These are phyloP conservation scores for Calvatia gigantea DNA, from an alignment of 768 basidiomycete genomes.

Conservation along the genomic window DNA sequence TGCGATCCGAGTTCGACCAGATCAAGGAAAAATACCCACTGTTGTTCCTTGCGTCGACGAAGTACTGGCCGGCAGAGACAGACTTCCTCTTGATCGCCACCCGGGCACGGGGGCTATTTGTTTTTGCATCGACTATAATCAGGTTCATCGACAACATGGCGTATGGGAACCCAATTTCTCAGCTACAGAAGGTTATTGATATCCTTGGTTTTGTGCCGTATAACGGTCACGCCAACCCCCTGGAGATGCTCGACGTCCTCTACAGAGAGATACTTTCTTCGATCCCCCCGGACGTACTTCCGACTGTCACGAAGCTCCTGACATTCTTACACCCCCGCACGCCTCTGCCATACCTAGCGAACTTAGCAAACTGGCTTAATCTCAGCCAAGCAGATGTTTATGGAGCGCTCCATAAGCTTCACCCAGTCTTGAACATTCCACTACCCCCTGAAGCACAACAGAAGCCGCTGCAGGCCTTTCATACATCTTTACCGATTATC, in stretches of 20 bases:
- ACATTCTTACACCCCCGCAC: neutral
- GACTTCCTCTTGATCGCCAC: slow-evolving; percentile 13
- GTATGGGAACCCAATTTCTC: neutral
- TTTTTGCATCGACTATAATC: slow-evolving; percentile 21
- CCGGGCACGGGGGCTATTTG: slow-evolving; percentile 22
- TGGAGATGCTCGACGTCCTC: neutral
- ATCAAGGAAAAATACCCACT: slow-evolving; percentile 6
- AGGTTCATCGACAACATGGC: slow-evolving; percentile 16
- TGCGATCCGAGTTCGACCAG: slow-evolving; percentile 9
- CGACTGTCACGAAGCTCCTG: neutral
- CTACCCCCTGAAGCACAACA: neutral
- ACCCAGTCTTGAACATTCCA: neutral
- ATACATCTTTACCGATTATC: neutral
- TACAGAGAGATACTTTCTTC: neutral
- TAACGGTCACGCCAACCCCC: neutral
- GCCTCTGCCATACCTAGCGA: neutral
- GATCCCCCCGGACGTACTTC: neutral
- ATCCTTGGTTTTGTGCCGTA: neutral
- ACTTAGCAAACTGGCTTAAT: neutral
- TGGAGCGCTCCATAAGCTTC: neutral
- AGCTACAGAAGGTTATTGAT: slow-evolving; percentile 6
- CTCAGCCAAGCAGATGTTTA: neutral
- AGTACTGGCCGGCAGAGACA: slow-evolving; percentile 17
- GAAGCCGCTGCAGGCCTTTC: neutral
- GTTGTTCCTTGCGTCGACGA: neutral